These are phyloP conservation scores for Hirschioporus abietinus DNA, from an alignment of 768 basidiomycete species.

Conservation along the genomic window DNA sequence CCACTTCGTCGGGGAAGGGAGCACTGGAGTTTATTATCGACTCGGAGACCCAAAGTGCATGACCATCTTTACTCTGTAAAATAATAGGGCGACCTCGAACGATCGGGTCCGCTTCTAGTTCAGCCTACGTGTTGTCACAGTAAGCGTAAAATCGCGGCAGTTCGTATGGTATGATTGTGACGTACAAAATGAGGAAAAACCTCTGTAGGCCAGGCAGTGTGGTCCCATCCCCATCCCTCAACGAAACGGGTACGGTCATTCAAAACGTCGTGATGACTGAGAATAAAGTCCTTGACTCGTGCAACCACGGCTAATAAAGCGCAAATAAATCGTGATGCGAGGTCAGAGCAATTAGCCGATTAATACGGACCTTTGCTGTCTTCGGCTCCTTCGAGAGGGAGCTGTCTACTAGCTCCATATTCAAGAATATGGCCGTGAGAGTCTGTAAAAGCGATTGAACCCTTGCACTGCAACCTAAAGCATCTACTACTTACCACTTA, in stretches of 20 bases:
- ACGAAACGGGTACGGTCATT: constrained; percentile 57
- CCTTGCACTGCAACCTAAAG: not conserved
- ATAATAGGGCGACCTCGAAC: constrained; percentile 66
- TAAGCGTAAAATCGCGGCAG: not conserved
- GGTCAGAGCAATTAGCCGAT: constrained; percentile 5
- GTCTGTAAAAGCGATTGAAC: constrained; percentile 36
- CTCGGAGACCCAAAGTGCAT: constrained; percentile 82
- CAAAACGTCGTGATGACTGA: constrained; percentile 49
- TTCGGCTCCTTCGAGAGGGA: constrained; percentile 59
- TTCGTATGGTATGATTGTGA: constrained; percentile 4
- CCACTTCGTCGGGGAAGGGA: constrained; percentile 62
- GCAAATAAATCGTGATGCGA: not conserved
- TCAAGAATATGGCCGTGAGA: constrained; percentile 77
- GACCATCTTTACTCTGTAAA: constrained; percentile 82
- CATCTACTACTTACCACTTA: constrained; percentile 49
- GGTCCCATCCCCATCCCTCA: constrained; percentile 88
- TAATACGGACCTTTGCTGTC: constrained; percentile 46
- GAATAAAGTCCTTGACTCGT: constrained; percentile 56
- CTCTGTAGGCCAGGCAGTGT: constrained; percentile 62
- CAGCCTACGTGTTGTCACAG: constrained; percentile 38
- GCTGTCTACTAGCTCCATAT: constrained; percentile 61
- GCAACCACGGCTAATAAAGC: constrained; percentile 49
- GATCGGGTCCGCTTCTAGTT: constrained; percentile 66
- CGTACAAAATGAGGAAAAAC: constrained; percentile 68
- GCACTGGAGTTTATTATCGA: constrained; percentile 50